Evolutionary conservation across 2,329 filamentous ascomycete species (phyloP), one percentile per base, ranked within the genome.

Genomic region (Capronia epimyces): DNA sequence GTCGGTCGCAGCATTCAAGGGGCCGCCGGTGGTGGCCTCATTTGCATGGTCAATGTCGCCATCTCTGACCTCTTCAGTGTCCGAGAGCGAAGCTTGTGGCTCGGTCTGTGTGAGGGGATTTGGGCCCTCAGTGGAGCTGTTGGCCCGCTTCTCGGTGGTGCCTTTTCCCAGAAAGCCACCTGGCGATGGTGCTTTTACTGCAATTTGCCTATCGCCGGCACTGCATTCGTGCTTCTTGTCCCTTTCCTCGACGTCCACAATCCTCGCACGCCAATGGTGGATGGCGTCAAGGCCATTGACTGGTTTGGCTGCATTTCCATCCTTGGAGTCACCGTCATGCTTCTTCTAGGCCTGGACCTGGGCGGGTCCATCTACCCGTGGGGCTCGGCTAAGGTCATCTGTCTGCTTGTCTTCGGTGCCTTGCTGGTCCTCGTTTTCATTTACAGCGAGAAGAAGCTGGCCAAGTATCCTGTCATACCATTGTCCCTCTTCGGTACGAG

Each of bases 281-380:
- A 63, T n/a, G 66, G 66, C 9, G 46, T 68, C 12, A 62, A 61
- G 29, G 62, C 62, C 7, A 75, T 80, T 46, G 75, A 79, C 61
- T 80, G 75, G 81, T 60, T 79, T 8, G 81, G 81, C n/a, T 76
- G 75, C 1, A 59, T 83, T 21, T 70, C 76, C 24, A 80, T 94
- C 64, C 78, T 90, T 20, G 86, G 85, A 36, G 87, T 84, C 16
- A 90, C 87, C 0, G 74, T 94, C 16, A 91, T 95, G 87, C 75
- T 95, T 58, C 79, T 95, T 3, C 81, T 95, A 36, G 90, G 89
- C 0, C 79, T 95, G 9, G 85, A 94, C 64, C 88, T 91, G 55
- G 90, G 89, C 48, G 89, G 88, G 43, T 79, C 89, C 45, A 75
- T 76, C 18, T 81, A 80, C 57, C 84, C 89, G 1, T 95, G 89